Evolutionary conservation across 768 basidiomycete genomes (phyloP), one percentile per base, ranked within the genome.

Genomic region (Paxillus rubicundulus): DNA sequence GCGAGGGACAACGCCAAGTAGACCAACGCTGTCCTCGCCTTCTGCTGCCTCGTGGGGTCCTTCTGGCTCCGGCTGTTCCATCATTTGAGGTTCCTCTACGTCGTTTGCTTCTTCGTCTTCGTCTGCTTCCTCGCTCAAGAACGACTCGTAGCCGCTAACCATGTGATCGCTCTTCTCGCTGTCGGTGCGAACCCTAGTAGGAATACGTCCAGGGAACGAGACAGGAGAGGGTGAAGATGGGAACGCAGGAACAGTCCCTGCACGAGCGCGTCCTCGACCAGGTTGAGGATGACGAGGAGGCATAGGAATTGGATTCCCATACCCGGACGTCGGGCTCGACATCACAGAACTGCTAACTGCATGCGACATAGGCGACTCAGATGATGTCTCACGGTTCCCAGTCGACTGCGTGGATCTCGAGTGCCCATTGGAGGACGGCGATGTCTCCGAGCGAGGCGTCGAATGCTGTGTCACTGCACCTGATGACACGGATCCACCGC

Each of bases 41-140:
- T 86, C 84, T n/a, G 76, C 81, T 37, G 77, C 84, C 55, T 85
- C 81, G 33, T 81, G 74, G 4, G 75, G 74, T 4, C 78, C 79
- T 46, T 82, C 83, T 17, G 77, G 75, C 52, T 77, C 76, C 7
- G 77, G 73, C 37, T 72, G 71, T 43, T 75, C 71, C 66, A 67
- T 70, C 68, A 72, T 74, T 54, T 61, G 61, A 6, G 67, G 61
- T 49, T 74, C 72, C 48, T 58, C 61, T 54, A 58, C 46, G 45
- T 73, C 61, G 33, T 69, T 69, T 1, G 65, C 67, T 2, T 70
- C 71, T 43, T 67, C 70, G 27, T 69, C 69, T 21, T 62, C 68
- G 18, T 70, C 65, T 4, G 28, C 43, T 39, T 58, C 63, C 12
- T 71, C 68, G 34, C 65, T 62, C 45, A 67, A 16, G 61, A 62